A percentile compares a stretch with the other conserved stretches of the same genome.
These are phyloP conservation scores for Clarkia xantiana DNA, from an alignment of 345 rosid species.

Conservation along the genomic window DNA sequence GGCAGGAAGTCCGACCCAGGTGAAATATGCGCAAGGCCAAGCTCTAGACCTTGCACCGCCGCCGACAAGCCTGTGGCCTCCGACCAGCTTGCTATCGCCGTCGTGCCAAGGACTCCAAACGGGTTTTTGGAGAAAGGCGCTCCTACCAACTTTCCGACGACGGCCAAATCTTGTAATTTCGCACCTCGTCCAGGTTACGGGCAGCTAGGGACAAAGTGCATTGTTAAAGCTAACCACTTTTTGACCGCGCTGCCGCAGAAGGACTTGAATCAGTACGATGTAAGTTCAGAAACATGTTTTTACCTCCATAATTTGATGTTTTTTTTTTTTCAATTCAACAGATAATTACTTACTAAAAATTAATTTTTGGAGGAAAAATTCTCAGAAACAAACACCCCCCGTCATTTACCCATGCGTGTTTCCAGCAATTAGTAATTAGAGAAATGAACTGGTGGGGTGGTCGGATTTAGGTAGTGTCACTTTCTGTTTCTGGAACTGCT, in stretches of 20 bases:
- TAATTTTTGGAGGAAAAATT: too few species aligned
- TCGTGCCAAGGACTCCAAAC: conserved; percentile 16
- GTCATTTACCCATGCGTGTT: too few species aligned
- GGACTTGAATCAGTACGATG: conserved; percentile 94
- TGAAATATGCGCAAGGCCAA: conserved; percentile 73
- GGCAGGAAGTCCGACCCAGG: conserved; percentile 89
- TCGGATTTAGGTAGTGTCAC: conserved; percentile 14
- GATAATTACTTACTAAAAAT: too few species aligned
- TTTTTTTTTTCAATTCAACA: conserved; percentile 1
- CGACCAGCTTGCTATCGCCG: conserved; percentile 15
- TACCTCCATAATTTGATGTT: neutral
- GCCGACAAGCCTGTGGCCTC: conserved; percentile 33
- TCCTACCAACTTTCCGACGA: conserved; percentile 44
- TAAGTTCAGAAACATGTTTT: conserved; percentile 25
- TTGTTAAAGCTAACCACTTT: conserved; percentile 98
- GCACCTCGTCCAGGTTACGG: conserved; percentile 88
- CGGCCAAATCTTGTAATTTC: conserved; percentile 62
- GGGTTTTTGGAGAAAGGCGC: conserved; percentile 23
- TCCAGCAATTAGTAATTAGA: too few species aligned
- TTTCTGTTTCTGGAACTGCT: too few species aligned
- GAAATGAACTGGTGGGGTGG: neutral
- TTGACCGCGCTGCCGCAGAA: conserved; percentile 78
- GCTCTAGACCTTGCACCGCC: conserved; percentile 82
- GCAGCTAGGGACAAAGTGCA: conserved; percentile 73
- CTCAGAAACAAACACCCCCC: too few species aligned